Conservation (phyloP, 345 rosid genomes). For the Hirschfeldia incana region DNA sequence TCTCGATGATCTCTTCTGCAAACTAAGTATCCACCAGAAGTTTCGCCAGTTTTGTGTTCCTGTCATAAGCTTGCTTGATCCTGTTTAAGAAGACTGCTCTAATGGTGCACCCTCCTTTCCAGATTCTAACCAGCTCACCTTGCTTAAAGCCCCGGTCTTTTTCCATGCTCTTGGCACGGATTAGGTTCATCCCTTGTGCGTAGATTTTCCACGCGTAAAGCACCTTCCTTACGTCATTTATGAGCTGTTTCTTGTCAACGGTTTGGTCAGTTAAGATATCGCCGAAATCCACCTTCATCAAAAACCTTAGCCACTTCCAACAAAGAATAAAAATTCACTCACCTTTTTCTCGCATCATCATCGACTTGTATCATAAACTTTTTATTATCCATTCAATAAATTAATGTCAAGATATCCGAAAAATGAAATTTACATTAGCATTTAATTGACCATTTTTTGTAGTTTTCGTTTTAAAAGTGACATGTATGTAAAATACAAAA, state of each 20-base stretch:
- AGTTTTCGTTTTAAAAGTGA: too few species aligned
- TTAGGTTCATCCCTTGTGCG: too few species aligned
- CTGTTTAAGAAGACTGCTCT: constrained; percentile 88
- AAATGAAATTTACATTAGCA: too few species aligned
- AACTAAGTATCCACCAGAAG: constrained; percentile 94
- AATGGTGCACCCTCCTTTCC: constrained; percentile 98
- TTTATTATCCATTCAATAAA: too few species aligned
- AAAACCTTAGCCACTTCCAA: constrained; percentile 80
- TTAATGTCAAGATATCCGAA: too few species aligned
- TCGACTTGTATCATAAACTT: too few species aligned
- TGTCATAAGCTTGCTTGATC: constrained; percentile 69
- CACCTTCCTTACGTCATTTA: constrained; percentile 84
- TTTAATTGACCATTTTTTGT: too few species aligned
- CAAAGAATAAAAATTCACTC: too few species aligned
- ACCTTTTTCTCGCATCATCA: too few species aligned
- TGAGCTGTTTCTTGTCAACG: constrained; percentile 72
- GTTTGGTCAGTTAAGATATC: constrained; percentile 58
- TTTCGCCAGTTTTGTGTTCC: constrained; percentile 58
- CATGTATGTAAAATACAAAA: too few species aligned
- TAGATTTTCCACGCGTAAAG: constrained; percentile 88
- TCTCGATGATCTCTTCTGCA: constrained; percentile 80
- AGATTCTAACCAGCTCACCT: constrained; percentile 84
- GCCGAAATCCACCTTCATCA: constrained; percentile 68
- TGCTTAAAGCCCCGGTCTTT: too few species aligned
- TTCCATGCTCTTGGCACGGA: too few species aligned